Evolutionary conservation across 345 rosid species (phyloP).

Genomic region (Theobroma cacao): DNA sequence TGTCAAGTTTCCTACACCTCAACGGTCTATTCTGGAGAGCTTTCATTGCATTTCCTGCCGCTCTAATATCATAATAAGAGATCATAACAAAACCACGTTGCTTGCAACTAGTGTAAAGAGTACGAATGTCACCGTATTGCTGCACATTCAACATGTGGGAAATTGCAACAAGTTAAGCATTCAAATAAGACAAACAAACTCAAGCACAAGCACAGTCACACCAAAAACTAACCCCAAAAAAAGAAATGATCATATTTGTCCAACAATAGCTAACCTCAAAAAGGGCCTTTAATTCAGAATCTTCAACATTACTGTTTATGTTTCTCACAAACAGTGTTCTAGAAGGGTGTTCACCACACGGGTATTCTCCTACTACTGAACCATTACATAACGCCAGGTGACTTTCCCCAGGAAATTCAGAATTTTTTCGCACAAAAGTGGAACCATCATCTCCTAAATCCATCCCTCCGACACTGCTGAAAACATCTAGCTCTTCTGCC

Average conservation of each 20-base stretch:
- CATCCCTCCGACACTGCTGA: conserved; percentile 69
- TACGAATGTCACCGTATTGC: conserved; percentile 77
- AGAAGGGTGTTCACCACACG: conserved; percentile 44
- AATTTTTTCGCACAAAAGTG: conserved; percentile 23
- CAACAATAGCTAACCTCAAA: conserved; percentile 45
- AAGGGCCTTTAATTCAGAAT: conserved; percentile 49
- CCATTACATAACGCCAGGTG: conserved; percentile 23
- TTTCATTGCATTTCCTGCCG: conserved; percentile 67
- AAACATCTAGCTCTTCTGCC: conserved; percentile 62
- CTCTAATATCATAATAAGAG: conserved; percentile 83
- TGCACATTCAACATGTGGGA: conserved; percentile 25
- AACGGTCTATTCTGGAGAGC: conserved; percentile 59
- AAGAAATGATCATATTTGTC: background rate
- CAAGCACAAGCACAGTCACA: background rate
- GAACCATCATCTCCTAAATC: conserved; percentile 53
- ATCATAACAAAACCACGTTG: conserved; percentile 72
- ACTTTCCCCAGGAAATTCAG: conserved; percentile 31
- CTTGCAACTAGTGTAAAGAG: conserved; percentile 69
- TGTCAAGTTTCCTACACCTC: conserved; percentile 67
- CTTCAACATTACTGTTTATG: conserved; percentile 50
- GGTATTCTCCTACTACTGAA: conserved; percentile 32
- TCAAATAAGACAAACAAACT: conserved; percentile 2
- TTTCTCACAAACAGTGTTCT: conserved; percentile 61
- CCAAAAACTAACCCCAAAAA: conserved; percentile 2
- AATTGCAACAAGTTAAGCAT: conserved; percentile 7